Conservation (phyloP, 257 asterid species). For the Osmanthus fragrans region DNA sequence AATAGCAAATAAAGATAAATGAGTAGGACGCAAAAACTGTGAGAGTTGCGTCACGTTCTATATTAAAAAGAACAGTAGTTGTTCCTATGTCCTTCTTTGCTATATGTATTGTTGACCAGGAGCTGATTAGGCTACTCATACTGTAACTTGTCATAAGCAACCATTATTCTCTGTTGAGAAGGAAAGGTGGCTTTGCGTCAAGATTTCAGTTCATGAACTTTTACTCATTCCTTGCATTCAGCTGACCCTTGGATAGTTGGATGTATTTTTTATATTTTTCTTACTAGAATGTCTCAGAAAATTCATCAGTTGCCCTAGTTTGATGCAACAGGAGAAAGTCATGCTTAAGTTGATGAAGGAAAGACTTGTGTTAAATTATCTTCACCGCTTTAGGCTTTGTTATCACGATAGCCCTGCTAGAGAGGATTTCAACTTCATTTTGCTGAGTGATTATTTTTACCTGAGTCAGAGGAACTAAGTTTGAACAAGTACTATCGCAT, state of each 20-base stretch:
- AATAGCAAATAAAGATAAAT: neutral
- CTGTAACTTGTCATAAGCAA: conserved; percentile 11
- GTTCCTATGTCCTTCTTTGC: conserved; percentile 2
- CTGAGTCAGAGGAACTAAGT: neutral
- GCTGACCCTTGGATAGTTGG: neutral
- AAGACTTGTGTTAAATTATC: neutral
- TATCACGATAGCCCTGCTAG: neutral
- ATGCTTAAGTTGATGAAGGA: conserved; percentile 6
- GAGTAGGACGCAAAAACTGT: neutral
- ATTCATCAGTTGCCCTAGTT: conserved; percentile 2
- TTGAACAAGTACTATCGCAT: neutral
- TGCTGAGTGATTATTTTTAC: neutral
- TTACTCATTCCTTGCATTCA: neutral
- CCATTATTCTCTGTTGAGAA: conserved; percentile 7
- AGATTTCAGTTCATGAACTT: conserved; percentile 16
- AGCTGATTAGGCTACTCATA: neutral
- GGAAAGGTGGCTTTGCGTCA: neutral
- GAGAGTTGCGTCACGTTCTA: neutral
- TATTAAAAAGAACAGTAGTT: conserved; percentile 10
- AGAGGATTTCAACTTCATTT: neutral
- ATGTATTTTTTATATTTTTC: neutral
- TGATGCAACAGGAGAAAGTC: neutral
- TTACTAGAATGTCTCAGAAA: neutral
- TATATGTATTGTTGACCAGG: conserved; percentile 6
- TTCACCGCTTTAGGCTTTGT: neutral